These are phyloP conservation scores for Cairneyella variabilis DNA, from an alignment of 495 filamentous ascomycete species.

Conservation along the genomic window DNA sequence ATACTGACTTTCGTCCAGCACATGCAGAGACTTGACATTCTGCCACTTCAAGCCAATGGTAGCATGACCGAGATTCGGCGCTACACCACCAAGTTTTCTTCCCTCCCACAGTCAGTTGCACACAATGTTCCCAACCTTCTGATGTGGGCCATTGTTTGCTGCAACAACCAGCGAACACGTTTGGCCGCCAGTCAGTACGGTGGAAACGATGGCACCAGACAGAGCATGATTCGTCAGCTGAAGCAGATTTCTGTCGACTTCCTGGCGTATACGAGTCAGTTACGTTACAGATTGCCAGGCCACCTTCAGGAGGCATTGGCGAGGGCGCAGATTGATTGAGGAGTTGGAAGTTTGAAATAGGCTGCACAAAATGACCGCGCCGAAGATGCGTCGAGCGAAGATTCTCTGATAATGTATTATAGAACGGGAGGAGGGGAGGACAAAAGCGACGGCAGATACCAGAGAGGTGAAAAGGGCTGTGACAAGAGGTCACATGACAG, in stretches of 20 bases:
- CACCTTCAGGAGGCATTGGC: constrained; percentile 78
- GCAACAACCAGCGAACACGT: constrained; percentile 66
- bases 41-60: constrained; percentile 68
- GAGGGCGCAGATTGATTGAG: constrained; percentile 63
- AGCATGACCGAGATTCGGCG: constrained; percentile 69
- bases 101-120: constrained; percentile 69
- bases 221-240: constrained; percentile 61
- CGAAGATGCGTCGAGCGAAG: neutral
- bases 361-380: neutral
- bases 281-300: constrained; percentile 76
- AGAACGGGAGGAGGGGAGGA: neutral
- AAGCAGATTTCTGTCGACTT: constrained; percentile 78
- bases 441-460: neutral
- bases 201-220: constrained; percentile 65
- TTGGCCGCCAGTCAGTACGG: constrained; percentile 64
- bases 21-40: constrained; percentile 67
- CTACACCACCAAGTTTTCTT: constrained; percentile 70
- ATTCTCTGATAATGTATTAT: constrained; percentile 8
- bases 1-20: constrained; percentile 46
- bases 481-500: too few relatives aligned
- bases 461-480: neutral
- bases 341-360: neutral
- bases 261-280: constrained; percentile 90
- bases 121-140: constrained; percentile 84
- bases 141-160: constrained; percentile 87